A percentile compares a stretch with the other conserved stretches of the same genome.
Conservation (phyloP, 2,329 filamentous ascomycete genomes). For the Raffaelea deltoideospora region DNA sequence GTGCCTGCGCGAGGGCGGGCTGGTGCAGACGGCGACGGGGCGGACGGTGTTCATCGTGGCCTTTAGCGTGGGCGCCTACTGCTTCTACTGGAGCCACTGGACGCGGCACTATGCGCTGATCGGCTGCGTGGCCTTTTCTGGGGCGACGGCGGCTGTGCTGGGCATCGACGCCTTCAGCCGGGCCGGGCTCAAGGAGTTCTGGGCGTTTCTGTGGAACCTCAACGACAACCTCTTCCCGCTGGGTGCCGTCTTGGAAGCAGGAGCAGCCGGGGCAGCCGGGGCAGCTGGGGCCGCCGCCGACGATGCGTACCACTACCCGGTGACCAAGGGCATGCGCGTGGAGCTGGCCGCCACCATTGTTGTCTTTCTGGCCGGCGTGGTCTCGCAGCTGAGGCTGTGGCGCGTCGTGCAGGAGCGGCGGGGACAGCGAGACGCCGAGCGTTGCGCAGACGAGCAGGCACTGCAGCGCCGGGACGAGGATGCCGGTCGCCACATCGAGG, state of each 20-base stretch:
- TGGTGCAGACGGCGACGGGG: constrained; percentile 45
- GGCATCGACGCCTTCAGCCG: constrained; percentile 84
- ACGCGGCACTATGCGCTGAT: constrained; percentile 71
- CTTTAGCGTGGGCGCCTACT: constrained; percentile 53
- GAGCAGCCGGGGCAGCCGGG: too few relatives aligned
- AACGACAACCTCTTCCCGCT: constrained; percentile 71
- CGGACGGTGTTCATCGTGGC: constrained; percentile 63
- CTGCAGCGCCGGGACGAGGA: constrained; percentile 53
- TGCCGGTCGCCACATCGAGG: constrained; percentile 51
- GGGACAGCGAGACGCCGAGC: constrained; percentile 33
- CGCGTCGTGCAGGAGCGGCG: constrained; percentile 55
- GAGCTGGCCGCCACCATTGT: constrained; percentile 69
- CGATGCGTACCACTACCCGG: constrained; percentile 79
- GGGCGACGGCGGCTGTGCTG: constrained; percentile 62
- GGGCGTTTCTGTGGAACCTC: constrained; percentile 78
- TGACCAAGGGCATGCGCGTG: constrained; percentile 74
- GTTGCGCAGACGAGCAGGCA: constrained; percentile 34
- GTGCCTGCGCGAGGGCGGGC: constrained; percentile 58
- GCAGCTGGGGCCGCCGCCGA: too few relatives aligned
- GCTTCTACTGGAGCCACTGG: constrained; percentile 62
- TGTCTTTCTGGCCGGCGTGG: constrained; percentile 56
- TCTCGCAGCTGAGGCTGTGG: constrained; percentile 81
- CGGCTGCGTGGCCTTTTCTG: constrained; percentile 60
- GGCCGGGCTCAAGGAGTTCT: constrained; percentile 91
- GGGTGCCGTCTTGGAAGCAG: constrained; percentile 45